Evolutionary conservation across 768 basidiomycete species (phyloP).

Genomic region (Hypsizygus marmoreus): DNA sequence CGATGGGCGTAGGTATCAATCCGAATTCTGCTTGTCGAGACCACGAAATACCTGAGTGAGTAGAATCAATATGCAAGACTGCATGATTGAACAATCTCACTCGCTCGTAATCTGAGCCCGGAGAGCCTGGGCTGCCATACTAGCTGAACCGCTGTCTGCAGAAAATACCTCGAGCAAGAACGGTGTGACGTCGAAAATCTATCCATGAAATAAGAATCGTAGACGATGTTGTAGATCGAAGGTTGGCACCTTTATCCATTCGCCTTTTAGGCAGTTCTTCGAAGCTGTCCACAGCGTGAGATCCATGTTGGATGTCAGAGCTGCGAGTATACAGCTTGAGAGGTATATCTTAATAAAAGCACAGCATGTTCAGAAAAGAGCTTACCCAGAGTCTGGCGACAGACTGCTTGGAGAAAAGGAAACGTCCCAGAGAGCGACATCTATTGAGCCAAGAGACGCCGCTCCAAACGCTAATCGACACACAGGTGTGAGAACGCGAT

Average conservation of each 20-base stretch:
- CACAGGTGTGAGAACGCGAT: too few species aligned
- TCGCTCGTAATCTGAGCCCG: slow-evolving; percentile 59
- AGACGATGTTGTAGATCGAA: neutral
- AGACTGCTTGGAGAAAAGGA: slow-evolving; percentile 71
- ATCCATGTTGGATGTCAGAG: slow-evolving; percentile 77
- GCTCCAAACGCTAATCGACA: slow-evolving; percentile 69
- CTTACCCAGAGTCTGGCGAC: slow-evolving; percentile 61
- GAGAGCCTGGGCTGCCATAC: slow-evolving; percentile 35
- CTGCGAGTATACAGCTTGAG: slow-evolving; percentile 64
- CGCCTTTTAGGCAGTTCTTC: slow-evolving; percentile 71
- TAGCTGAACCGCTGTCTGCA: slow-evolving; percentile 20
- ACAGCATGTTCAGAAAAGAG: neutral
- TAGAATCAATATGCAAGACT: neutral
- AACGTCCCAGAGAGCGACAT: slow-evolving; percentile 56
- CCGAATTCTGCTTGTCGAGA: slow-evolving; percentile 62
- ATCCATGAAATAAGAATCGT: neutral
- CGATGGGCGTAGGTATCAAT: slow-evolving; percentile 43
- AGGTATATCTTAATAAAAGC: neutral
- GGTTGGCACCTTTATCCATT: slow-evolving; percentile 62
- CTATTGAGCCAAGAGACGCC: slow-evolving; percentile 72
- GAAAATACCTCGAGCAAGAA: slow-evolving; percentile 40
- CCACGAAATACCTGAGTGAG: slow-evolving; percentile 64
- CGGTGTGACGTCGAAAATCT: slow-evolving; percentile 61
- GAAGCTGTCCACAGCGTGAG: slow-evolving; percentile 65
- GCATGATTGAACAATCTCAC: slow-evolving; percentile 22